Conservation (phyloP, 2,329 filamentous ascomycete genomes). For the Pseudogymnoascus destructans region DNA sequence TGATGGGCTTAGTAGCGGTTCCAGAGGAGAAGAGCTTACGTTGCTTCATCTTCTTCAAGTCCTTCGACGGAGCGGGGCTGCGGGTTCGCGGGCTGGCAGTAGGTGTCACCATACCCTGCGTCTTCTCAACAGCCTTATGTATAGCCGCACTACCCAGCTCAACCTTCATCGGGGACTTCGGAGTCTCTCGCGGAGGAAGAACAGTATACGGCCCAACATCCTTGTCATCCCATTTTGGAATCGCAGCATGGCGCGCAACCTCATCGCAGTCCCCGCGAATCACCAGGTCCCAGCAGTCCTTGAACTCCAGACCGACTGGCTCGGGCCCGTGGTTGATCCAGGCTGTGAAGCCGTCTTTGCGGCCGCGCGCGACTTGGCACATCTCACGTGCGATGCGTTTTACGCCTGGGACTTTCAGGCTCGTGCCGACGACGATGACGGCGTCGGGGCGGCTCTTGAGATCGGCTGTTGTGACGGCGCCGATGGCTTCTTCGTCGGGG, state of each 20-base stretch:
- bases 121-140: slow-evolving; percentile 30
- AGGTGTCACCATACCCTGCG: slow-evolving; percentile 43
- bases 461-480: slow-evolving; percentile 76
- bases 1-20: slow-evolving; percentile 10
- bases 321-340: slow-evolving; percentile 91
- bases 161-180: slow-evolving; percentile 31
- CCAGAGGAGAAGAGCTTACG: slow-evolving; percentile 31
- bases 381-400: slow-evolving; percentile 81
- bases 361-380: slow-evolving; percentile 71
- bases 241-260: slow-evolving; percentile 59
- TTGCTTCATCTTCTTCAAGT: slow-evolving; percentile 34
- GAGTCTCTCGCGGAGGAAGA: slow-evolving; percentile 30
- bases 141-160: slow-evolving; percentile 26
- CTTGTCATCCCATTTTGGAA: slow-evolving; percentile 47
- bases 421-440: slow-evolving; percentile 89
- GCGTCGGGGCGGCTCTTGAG: slow-evolving; percentile 77
- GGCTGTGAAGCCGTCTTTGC: slow-evolving; percentile 72
- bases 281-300: slow-evolving; percentile 86
- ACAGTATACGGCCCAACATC: slow-evolving; percentile 38
- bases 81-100: slow-evolving; percentile 40
- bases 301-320: slow-evolving; percentile 70
- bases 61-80: slow-evolving; percentile 23
- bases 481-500: slow-evolving; percentile 91
- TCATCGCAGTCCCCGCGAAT: slow-evolving; percentile 80
- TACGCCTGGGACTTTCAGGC: slow-evolving; percentile 87